Percentiles rank a stretch among this genome's conserved stretches.
These are phyloP conservation scores for Ceratonia siliqua DNA, from an alignment of 306 rosid species.

Conservation along the genomic window DNA sequence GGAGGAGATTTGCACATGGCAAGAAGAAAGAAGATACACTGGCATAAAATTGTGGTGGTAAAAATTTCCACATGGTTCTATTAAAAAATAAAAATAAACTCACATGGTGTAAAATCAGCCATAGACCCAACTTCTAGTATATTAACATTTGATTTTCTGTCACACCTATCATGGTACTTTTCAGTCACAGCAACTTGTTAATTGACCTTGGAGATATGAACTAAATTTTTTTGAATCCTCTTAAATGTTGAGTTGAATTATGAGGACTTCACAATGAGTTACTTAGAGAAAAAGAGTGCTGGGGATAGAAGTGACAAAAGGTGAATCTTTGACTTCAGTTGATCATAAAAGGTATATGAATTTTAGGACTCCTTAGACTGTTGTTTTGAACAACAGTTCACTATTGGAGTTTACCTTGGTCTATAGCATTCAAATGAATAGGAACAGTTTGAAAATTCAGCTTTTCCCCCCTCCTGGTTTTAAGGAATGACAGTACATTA, in stretches of 20 bases:
- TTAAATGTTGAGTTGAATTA: background rate
- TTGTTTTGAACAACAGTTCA: background rate
- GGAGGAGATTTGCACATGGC: background rate
- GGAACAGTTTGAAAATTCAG: background rate
- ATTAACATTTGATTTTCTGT: background rate
- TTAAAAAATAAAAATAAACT: background rate
- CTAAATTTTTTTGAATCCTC: background rate
- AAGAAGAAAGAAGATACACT: background rate
- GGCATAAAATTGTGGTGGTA: background rate
- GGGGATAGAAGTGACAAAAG: background rate
- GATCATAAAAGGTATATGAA: background rate
- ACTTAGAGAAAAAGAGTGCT: background rate
- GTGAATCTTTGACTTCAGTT: background rate
- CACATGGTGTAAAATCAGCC: background rate
- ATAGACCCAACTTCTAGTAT: background rate
- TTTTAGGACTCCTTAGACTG: background rate
- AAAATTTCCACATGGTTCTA: background rate
- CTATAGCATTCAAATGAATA: background rate
- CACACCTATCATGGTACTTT: background rate
- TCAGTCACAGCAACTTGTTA: background rate
- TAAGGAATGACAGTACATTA: slow-evolving; percentile 1
- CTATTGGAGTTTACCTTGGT: slow-evolving; percentile 5
- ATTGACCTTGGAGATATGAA: background rate
- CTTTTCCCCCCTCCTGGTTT: background rate
- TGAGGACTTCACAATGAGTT: background rate